Conservation (phyloP, 257 asterid genomes). For the Solanum sejunctum region DNA sequence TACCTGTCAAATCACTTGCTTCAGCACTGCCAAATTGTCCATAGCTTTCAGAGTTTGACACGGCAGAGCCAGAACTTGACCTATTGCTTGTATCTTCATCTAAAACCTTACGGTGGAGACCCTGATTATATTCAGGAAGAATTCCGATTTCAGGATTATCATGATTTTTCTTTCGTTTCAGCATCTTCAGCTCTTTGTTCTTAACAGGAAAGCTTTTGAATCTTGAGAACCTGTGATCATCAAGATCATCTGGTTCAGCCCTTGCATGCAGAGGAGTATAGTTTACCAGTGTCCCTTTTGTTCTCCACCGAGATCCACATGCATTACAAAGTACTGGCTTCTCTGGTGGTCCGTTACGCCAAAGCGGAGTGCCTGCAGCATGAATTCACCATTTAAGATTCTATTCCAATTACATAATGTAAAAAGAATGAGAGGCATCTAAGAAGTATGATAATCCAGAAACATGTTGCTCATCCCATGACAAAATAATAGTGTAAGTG, state of each 20-base stretch:
- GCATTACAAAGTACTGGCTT: conserved; percentile 99
- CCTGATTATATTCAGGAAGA: conserved; percentile 42
- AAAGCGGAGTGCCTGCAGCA: conserved; percentile 83
- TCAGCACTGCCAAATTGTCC: conserved; percentile 72
- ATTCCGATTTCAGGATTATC: conserved; percentile 37
- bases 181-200: conserved; percentile 52
- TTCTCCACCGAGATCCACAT: conserved; percentile 99
- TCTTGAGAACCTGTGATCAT: conserved; percentile 50
- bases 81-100: conserved; percentile 89
- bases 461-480: background rate
- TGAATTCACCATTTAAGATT: conserved; percentile 2
- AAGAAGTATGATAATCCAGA: background rate
- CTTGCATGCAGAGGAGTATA: conserved; percentile 93
- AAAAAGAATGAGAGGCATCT: background rate
- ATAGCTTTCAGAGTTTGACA: conserved; percentile 86
- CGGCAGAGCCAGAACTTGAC: conserved; percentile 97
- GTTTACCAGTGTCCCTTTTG: conserved; percentile 84
- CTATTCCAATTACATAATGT: background rate
- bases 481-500: background rate
- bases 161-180: conserved; percentile 49
- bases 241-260: conserved; percentile 66
- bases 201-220: conserved; percentile 38
- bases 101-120: conserved; percentile 27
- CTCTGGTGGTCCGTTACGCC: conserved; percentile 99
- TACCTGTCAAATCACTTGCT: conserved; percentile 93